phyloP scores from a whole-genome alignment of 345 rosid species.

The Heritiera fomes region DNA sequence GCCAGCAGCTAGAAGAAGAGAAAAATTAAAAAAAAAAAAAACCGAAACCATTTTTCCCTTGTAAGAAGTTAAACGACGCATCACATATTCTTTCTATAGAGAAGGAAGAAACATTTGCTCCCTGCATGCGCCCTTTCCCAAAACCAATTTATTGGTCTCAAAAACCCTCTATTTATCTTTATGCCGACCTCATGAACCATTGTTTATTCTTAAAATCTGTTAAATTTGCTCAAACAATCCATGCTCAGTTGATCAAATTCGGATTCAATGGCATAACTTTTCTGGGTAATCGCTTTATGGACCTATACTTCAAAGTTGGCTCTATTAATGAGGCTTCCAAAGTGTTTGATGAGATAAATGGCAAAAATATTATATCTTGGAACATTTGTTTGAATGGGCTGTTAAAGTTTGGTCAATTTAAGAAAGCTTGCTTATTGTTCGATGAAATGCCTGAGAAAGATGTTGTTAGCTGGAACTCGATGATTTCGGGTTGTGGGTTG shows the following conservation, averaged over 20 bases:
- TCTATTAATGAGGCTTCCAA: constrained; percentile 38
- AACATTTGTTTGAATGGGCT: constrained; percentile 59
- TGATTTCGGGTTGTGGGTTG: constrained; percentile 54
- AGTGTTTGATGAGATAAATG: constrained; percentile 46
- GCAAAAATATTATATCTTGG: constrained; percentile 61
- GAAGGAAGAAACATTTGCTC: constrained; percentile 9
- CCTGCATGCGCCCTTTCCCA: constrained; percentile 42
- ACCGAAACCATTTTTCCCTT: not conserved
- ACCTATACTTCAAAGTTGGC: constrained; percentile 54
- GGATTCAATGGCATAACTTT: constrained; percentile 52
- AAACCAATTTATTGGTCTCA: constrained; percentile 42
- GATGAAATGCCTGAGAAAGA: constrained; percentile 71
- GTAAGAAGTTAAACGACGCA: not conserved
- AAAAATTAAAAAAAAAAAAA: not conserved
- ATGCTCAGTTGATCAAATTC: constrained; percentile 62
- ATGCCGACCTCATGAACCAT: constrained; percentile 43
- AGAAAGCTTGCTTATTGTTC: constrained; percentile 43
- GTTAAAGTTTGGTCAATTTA: constrained; percentile 27
- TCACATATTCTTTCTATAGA: not conserved
- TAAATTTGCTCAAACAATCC: constrained; percentile 37
- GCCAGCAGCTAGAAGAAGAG: not conserved
- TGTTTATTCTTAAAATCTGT: constrained; percentile 44
- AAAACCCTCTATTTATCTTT: constrained; percentile 37
- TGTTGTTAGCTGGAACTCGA: constrained; percentile 71
- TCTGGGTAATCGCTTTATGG: constrained; percentile 70